Conservation (phyloP, 345 rosid genomes). For the Citrus sinensis region DNA sequence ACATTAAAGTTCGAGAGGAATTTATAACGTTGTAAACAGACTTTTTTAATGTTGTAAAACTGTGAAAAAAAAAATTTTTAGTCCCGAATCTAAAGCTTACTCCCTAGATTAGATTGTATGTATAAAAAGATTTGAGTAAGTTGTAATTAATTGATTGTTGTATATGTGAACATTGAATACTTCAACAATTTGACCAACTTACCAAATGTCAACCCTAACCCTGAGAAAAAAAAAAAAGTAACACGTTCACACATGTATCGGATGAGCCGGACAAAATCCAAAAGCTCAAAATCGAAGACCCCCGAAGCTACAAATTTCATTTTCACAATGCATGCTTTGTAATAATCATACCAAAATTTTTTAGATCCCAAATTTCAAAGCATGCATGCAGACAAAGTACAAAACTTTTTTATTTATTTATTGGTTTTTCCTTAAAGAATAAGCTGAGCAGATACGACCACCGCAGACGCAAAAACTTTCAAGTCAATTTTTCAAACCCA, state of each 20-base stretch:
- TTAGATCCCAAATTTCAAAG: no score
- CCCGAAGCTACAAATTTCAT: background rate
- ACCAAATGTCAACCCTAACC: background rate
- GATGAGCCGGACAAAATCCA: no score
- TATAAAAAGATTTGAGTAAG: no score
- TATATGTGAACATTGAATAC: background rate
- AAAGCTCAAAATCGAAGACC: no score
- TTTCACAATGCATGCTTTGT: background rate
- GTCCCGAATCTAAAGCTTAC: no score
- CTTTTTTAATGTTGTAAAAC: no score
- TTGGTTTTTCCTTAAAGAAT: background rate
- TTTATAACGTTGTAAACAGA: no score
- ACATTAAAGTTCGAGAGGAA: rapidly evolving
- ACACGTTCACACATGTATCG: background rate
- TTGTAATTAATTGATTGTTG: no score
- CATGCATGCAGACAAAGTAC: background rate
- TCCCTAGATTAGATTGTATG: no score
- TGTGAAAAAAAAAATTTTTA: no score
- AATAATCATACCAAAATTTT: background rate
- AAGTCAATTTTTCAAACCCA: no score
- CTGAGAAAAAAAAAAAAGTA: background rate
- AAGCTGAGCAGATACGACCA: background rate
- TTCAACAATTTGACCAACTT: background rate
- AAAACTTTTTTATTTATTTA: background rate
- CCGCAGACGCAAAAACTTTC: no score